Evolutionary conservation across 768 basidiomycete species (phyloP), one percentile per base, ranked within the genome.

Genomic region (Lactarius trivialis): DNA sequence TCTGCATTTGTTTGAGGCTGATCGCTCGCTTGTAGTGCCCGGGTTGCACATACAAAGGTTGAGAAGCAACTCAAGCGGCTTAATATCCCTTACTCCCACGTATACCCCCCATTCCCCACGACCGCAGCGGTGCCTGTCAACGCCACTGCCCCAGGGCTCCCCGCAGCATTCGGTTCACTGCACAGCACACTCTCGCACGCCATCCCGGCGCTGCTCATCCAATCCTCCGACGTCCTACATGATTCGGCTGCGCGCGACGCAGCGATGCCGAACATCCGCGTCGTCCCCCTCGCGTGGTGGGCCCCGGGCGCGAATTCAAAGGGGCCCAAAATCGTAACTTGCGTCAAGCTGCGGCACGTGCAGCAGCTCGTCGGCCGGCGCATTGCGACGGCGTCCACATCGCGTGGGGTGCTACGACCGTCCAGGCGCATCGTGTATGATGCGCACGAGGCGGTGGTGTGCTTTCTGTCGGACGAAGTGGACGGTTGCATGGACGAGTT

Each of bases 211-310:
- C 78, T 96, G 3, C 90, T 88, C 63, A 91, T 96, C 12, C 83
- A 88, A 68, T 89, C 93, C 0, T 79, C 83, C 19, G 84, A 93
- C 68, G 88, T 95, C 51, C 77, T 93, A 24, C 86, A 86, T 0
- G 89, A 89, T 7, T 89, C 86, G 2, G 88, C 90, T 4, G 93
- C 92, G 4, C 89, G 87, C 24, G 93, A 95, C 70, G 93, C 93
- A 4, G 93, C 93, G 5, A 91, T 93, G 90, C 86, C 91, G 7
- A 93, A 91, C 69, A 92, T 95, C 56, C 86, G 88, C 41, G 88
- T 95, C 55, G 88, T 92, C 65, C 89, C 92, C 8, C 77, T 92
- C 17, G 87, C 92, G 65, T 95, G 93, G 93, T 95, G 93, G 93
- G 88, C 86, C 4, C 53, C 24, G 34, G 50, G 51, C 50, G 39